phyloP scores from a whole-genome alignment of 371 early-diverging fungal species.

The Rhizomucor miehei region DNA sequence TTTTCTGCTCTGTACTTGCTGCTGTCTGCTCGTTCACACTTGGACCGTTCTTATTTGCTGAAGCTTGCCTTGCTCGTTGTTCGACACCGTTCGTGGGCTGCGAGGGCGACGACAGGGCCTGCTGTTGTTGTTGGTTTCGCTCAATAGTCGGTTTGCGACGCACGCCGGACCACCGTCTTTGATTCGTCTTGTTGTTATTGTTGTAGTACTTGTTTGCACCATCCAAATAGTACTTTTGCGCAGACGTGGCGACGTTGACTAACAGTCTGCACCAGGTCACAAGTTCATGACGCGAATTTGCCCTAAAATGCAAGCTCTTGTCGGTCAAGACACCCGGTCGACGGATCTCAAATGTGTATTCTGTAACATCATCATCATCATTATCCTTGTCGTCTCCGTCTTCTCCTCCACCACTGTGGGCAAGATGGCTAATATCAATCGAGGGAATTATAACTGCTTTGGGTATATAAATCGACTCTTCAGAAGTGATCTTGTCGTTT shows the following conservation, averaged over 20 bases:
- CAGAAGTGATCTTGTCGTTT: conserved; percentile 31
- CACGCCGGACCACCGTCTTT: too few species aligned
- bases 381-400: background rate
- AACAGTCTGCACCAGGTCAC: conserved; percentile 14
- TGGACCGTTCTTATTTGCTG: too few species aligned
- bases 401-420: background rate
- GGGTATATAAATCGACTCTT: conserved; percentile 34
- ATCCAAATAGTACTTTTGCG: too few species aligned
- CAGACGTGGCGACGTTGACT: conserved; percentile 12
- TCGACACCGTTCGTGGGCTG: too few species aligned
- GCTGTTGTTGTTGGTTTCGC: too few species aligned
- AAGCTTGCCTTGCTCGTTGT: too few species aligned
- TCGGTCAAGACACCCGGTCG: conserved; percentile 9
- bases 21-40: too few species aligned
- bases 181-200: too few species aligned
- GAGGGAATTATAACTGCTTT: conserved; percentile 21
- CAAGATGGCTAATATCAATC: conserved; percentile 16
- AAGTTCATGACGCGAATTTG: conserved; percentile 6
- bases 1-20: too few species aligned
- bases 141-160: too few species aligned
- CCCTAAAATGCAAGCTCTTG: conserved; percentile 12
- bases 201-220: too few species aligned
- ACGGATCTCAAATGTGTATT: conserved; percentile 12
- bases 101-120: too few species aligned
- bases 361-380: background rate